phyloP scores from a whole-genome alignment of 768 basidiomycete species.

The Steccherinum ochraceum region DNA sequence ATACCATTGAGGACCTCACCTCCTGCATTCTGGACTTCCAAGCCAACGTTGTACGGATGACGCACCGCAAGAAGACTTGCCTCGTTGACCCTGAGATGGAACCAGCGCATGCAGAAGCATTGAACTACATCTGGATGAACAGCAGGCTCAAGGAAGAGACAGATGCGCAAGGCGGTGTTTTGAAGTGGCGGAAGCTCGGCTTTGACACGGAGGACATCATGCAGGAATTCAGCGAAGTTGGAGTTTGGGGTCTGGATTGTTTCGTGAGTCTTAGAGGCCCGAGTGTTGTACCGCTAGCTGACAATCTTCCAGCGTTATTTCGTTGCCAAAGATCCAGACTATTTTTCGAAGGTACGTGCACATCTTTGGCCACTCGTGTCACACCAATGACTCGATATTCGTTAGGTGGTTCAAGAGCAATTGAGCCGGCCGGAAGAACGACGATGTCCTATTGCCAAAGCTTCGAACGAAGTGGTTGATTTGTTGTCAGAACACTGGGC shows the following conservation, averaged over 20 bases:
- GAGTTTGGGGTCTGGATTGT: conserved; percentile 77
- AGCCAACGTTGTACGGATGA: conserved; percentile 74
- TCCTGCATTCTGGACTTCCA: conserved; percentile 87
- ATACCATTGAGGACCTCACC: conserved; percentile 74
- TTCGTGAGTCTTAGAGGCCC: conserved; percentile 39
- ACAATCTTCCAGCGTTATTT: conserved; percentile 49
- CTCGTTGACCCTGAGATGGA: conserved; percentile 65
- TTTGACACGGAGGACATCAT: conserved; percentile 71
- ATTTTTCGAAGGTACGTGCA: conserved; percentile 58
- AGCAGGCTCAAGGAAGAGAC: conserved; percentile 50
- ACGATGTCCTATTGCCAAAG: conserved; percentile 77
- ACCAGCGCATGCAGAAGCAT: conserved; percentile 45
- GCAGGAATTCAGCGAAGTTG: conserved; percentile 72
- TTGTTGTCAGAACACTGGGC: conserved; percentile 81
- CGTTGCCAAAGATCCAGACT: conserved; percentile 61
- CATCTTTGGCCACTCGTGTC: background rate
- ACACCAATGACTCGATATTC: background rate
- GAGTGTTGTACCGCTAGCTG: background rate
- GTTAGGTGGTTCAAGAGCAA: conserved; percentile 73
- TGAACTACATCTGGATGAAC: conserved; percentile 64
- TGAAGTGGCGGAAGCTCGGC: conserved; percentile 77
- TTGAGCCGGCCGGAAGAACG: conserved; percentile 65
- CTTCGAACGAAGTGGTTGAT: conserved; percentile 82
- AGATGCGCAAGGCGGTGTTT: conserved; percentile 38
- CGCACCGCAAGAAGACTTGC: conserved; percentile 76